These are phyloP conservation scores for apple (Malus domestica) DNA, from an alignment of 306 rosid species.

Conservation along the genomic window DNA sequence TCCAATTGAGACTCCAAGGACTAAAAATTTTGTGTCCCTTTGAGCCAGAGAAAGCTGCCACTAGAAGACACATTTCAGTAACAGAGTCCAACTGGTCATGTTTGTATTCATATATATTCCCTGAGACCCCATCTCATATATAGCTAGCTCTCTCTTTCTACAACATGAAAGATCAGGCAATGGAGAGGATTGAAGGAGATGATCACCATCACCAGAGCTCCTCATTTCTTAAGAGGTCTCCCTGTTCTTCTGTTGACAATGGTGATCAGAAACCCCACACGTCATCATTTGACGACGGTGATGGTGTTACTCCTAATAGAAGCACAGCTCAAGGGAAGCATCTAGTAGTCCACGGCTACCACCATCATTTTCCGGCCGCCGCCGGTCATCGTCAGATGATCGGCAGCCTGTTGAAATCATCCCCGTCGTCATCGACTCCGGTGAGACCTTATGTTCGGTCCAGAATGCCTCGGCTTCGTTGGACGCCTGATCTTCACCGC, in stretches of 20 bases:
- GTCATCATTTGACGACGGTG: background rate
- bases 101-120: background rate
- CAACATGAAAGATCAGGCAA: background rate
- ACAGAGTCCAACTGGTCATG: background rate
- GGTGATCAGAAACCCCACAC: conserved; percentile 1
- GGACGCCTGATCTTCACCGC: conserved; percentile 83
- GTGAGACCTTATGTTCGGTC: conserved; percentile 69
- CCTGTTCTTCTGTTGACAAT: conserved; percentile 23
- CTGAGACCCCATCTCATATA: background rate
- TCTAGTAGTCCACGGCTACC: background rate
- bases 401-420: conserved; percentile 9
- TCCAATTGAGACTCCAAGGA: conserved; percentile 59
- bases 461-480: conserved; percentile 66
- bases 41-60: conserved; percentile 41
- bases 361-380: background rate
- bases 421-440: background rate
- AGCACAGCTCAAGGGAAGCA: background rate
- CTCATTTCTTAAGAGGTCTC: conserved; percentile 13
- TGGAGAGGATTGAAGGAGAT: conserved; percentile 12
- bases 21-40: conserved; percentile 40
- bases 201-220: background rate
- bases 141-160: background rate
- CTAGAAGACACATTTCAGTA: conserved; percentile 25
- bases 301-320: background rate
- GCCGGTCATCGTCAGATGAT: conserved; percentile 5